A percentile compares a stretch with the other conserved stretches of the same genome.
Conservation (phyloP, 192 early-diverging fungal genomes). For the Coemansia sp. region DNA sequence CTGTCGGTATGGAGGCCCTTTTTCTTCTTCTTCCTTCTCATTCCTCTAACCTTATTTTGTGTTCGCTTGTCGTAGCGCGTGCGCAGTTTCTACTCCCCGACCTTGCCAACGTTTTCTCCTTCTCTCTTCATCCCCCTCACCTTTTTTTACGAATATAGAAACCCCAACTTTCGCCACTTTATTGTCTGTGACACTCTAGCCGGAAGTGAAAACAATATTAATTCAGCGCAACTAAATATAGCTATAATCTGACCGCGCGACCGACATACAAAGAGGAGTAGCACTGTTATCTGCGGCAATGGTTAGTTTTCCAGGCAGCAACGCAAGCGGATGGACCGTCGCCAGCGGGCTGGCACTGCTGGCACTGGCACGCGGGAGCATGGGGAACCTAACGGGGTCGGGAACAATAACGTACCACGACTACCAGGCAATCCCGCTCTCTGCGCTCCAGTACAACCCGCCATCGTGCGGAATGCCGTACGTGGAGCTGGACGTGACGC, state of each 20-base stretch:
- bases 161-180: too few species aligned
- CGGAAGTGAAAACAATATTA: too few species aligned
- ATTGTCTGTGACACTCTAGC: too few species aligned
- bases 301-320: background rate
- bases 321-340: background rate
- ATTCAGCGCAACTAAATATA: too few species aligned
- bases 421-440: slow-evolving; percentile 47
- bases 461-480: slow-evolving; percentile 62
- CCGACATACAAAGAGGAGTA: background rate
- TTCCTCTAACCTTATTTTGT: too few species aligned
- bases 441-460: slow-evolving; percentile 48
- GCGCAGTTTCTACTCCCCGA: too few species aligned
- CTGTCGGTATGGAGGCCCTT: too few species aligned
- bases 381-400: slow-evolving; percentile 35
- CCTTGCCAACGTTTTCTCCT: too few species aligned
- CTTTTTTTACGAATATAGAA: too few species aligned
- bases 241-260: background rate
- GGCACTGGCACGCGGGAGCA: background rate
- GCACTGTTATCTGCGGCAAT: background rate
- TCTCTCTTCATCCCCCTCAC: too few species aligned
- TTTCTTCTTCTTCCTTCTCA: too few species aligned
- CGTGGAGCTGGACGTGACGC: slow-evolving; percentile 49
- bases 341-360: slow-evolving; percentile 4
- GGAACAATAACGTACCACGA: slow-evolving; percentile 52
- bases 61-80: too few species aligned